These are phyloP conservation scores for Aureobasidium sp. DNA, from an alignment of 2,329 filamentous ascomycete species.

Conservation along the genomic window DNA sequence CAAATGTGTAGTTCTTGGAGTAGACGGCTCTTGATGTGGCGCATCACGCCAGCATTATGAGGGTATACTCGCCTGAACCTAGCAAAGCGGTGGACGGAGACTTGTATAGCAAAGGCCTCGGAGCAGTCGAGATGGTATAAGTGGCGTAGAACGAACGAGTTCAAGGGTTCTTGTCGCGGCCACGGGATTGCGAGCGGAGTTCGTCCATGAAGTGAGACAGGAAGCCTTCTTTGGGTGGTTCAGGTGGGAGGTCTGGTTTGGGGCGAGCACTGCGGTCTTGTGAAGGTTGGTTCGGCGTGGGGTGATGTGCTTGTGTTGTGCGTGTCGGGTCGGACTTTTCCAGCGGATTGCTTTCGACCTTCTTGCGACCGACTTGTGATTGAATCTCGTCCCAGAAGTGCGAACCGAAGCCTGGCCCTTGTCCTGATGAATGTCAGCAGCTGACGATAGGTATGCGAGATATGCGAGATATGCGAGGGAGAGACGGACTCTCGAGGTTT, in stretches of 20 bases:
- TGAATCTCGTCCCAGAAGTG: slow-evolving; percentile 49
- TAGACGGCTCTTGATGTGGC: neutral
- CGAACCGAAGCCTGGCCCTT: slow-evolving; percentile 33
- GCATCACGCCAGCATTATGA: neutral
- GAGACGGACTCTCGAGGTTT: slow-evolving; percentile 33
- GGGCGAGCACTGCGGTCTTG: neutral
- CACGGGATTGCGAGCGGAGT: slow-evolving; percentile 38
- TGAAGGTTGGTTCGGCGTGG: neutral
- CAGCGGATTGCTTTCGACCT: neutral
- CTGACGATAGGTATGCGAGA: neutral
- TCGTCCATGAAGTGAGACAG: slow-evolving; percentile 43
- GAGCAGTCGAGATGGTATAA: neutral
- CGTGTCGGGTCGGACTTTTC: neutral
- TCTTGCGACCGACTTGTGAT: slow-evolving; percentile 26
- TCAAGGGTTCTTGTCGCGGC: slow-evolving; percentile 16
- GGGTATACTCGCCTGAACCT: too few relatives aligned
- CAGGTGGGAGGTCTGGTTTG: neutral
- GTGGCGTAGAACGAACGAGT: neutral
- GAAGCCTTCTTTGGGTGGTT: slow-evolving; percentile 26
- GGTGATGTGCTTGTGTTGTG: neutral
- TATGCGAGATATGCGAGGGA: too few relatives aligned
- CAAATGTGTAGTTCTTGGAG: neutral
- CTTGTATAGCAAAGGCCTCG: too few relatives aligned
- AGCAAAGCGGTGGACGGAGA: too few relatives aligned
- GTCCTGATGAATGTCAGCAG: slow-evolving; percentile 15